phyloP scores from a whole-genome alignment of 129 eudicot species.

The sunflower (Helianthus annuus) region HanXRQr2.0-SUNRISE NC_035449.2:33089201-33089700 shows the following conservation, averaged over 20 bases:
- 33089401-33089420: conserved; percentile 27
- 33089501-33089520: conserved; percentile 28
- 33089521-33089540: conserved; percentile 35
- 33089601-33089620: conserved; percentile 8
- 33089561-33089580: conserved; percentile 31
- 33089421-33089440: conserved; percentile 30
- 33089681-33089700: neutral
- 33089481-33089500: conserved; percentile 33
- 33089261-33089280: neutral
- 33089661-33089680: neutral
- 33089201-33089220: too few species aligned
- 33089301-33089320: conserved; percentile 19
- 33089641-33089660: neutral
- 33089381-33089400: conserved; percentile 30
- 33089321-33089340: conserved; percentile 21
- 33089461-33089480: conserved; percentile 27
- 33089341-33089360: conserved; percentile 35
- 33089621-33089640: neutral
- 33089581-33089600: conserved; percentile 26
- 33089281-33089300: conserved; percentile 34
- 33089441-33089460: conserved; percentile 36
- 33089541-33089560: conserved; percentile 29
- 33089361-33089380: conserved; percentile 28
- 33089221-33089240: too few species aligned
- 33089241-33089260: too few species aligned